phyloP scores from a whole-genome alignment of 768 basidiomycete species.

The Floccularia luteovirens region DNA sequence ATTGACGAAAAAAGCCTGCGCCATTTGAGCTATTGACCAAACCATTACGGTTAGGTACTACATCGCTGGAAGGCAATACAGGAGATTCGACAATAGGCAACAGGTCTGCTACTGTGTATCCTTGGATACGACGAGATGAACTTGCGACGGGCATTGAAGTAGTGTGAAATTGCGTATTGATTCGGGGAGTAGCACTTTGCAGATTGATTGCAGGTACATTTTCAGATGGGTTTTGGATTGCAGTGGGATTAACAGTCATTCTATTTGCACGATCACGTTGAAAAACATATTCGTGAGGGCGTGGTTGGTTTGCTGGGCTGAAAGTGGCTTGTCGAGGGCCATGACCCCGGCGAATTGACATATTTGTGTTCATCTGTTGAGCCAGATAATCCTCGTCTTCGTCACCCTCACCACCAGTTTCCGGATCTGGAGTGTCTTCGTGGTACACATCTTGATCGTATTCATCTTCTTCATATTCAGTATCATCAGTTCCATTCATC shows the following conservation, averaged over 20 bases:
- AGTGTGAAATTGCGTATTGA: slow-evolving; percentile 27
- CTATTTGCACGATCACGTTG: slow-evolving; percentile 23
- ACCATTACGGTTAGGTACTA: slow-evolving; percentile 46
- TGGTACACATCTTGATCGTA: slow-evolving; percentile 45
- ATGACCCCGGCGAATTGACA: slow-evolving; percentile 6
- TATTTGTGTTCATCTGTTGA: slow-evolving; percentile 18
- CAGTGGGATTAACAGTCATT: slow-evolving; percentile 15
- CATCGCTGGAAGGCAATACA: slow-evolving; percentile 54
- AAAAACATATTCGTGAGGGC: slow-evolving; percentile 25
- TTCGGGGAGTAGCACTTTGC: slow-evolving; percentile 22
- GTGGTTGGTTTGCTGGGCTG: slow-evolving; percentile 15
- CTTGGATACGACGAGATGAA: slow-evolving; percentile 31
- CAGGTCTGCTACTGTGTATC: slow-evolving; percentile 33
- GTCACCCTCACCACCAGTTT: slow-evolving; percentile 20
- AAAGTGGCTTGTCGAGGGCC: slow-evolving; percentile 2
- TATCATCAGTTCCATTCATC: slow-evolving; percentile 60
- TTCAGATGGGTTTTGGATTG: slow-evolving; percentile 6
- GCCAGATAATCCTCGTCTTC: slow-evolving; percentile 24
- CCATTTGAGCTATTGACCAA: slow-evolving; percentile 48
- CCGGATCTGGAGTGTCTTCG: slow-evolving; percentile 39
- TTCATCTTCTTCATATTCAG: slow-evolving; percentile 61
- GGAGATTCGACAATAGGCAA: slow-evolving; percentile 58
- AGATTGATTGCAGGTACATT: slow-evolving; percentile 22
- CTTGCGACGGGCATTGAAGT: slow-evolving; percentile 17
- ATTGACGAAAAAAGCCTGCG: slow-evolving; percentile 51